Percentiles rank a stretch among this genome's conserved stretches.
These are phyloP conservation scores for Talaromyces sp. DNA, from an alignment of 2,329 filamentous ascomycete species.

Conservation along the genomic window DNA sequence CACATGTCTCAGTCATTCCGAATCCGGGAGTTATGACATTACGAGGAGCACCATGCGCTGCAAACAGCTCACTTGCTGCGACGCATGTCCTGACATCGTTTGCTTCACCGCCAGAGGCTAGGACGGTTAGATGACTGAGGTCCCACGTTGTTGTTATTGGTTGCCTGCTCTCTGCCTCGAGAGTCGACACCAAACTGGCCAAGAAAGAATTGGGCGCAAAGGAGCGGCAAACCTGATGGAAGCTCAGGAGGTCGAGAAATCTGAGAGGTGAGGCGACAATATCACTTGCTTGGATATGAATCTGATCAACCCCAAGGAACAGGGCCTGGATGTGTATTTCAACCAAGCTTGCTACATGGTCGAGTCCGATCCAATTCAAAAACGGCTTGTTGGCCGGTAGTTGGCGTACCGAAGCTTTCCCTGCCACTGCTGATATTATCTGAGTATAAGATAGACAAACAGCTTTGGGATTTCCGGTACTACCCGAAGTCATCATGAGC, in stretches of 20 bases:
- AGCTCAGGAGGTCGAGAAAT: slow-evolving; percentile 25
- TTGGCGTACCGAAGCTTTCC: slow-evolving; percentile 27
- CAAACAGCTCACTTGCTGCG: slow-evolving; percentile 15
- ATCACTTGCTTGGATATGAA: slow-evolving; percentile 40
- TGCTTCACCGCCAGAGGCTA: slow-evolving; percentile 38
- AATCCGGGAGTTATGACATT: slow-evolving; percentile 21
- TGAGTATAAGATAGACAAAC: slow-evolving; percentile 42
- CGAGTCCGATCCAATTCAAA: slow-evolving; percentile 37
- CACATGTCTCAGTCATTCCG: slow-evolving; percentile 18
- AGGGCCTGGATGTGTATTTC: slow-evolving; percentile 39
- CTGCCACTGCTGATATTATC: slow-evolving; percentile 35
- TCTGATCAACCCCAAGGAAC: slow-evolving; percentile 36
- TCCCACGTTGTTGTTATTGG: slow-evolving; percentile 15
- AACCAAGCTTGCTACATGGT: slow-evolving; percentile 34
- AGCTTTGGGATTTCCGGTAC: slow-evolving; percentile 48
- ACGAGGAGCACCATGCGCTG: slow-evolving; percentile 18
- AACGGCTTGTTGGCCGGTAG: slow-evolving; percentile 12
- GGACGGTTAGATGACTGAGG: slow-evolving; percentile 20
- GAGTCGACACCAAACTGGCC: slow-evolving; percentile 14
- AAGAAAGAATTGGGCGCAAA: slow-evolving; percentile 40
- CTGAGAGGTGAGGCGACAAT: slow-evolving; percentile 23
- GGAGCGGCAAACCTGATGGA: slow-evolving; percentile 24
- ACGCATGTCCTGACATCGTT: slow-evolving; percentile 24
- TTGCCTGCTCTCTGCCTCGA: neutral
- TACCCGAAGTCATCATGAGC: slow-evolving; percentile 51